Evolutionary conservation across 1,284 basidiomycete species (phyloP).

Genomic region (Malassezia arunalokei): DNA sequence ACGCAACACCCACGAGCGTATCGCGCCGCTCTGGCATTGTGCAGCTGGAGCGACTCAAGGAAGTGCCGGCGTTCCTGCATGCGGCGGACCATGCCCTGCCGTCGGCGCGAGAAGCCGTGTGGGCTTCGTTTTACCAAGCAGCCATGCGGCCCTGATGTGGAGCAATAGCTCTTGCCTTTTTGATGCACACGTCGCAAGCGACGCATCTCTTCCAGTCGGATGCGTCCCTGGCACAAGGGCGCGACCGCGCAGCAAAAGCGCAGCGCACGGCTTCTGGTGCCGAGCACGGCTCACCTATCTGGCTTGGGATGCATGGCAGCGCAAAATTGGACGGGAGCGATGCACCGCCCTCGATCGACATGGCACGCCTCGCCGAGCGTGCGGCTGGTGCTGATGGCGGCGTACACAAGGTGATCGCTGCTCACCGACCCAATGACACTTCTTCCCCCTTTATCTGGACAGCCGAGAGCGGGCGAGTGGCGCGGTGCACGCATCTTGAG

Average conservation of each 20-base stretch:
- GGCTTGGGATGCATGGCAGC: constrained; percentile 10
- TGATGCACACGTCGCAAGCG: constrained; percentile 8
- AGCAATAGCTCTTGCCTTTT: background rate
- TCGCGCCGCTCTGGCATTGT: constrained; percentile 12
- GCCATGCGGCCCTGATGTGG: constrained; percentile 1
- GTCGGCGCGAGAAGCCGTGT: background rate
- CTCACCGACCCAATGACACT: background rate
- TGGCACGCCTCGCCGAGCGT: constrained; percentile 1
- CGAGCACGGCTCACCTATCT: constrained; percentile 16
- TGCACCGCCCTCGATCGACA: background rate
- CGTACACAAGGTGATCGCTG: constrained; percentile 7
- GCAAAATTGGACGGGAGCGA: background rate
- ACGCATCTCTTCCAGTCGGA: constrained; percentile 21
- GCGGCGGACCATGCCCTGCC: background rate
- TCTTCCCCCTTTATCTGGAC: constrained; percentile 5
- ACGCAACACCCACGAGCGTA: background rate
- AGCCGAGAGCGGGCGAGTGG: constrained; percentile 14
- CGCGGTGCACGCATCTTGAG: constrained; percentile 13
- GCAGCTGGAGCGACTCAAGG: constrained; percentile 8
- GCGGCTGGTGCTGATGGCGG: constrained; percentile 15
- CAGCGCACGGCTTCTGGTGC: constrained; percentile 13
- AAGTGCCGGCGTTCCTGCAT: background rate
- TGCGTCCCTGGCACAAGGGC: constrained; percentile 15
- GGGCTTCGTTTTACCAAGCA: constrained; percentile 5
- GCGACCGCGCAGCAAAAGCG: constrained; percentile 15